A percentile compares a stretch with the other conserved stretches of the same genome.
Conservation (phyloP, 192 early-diverging fungal genomes). For the Backusella sp. region DNA sequence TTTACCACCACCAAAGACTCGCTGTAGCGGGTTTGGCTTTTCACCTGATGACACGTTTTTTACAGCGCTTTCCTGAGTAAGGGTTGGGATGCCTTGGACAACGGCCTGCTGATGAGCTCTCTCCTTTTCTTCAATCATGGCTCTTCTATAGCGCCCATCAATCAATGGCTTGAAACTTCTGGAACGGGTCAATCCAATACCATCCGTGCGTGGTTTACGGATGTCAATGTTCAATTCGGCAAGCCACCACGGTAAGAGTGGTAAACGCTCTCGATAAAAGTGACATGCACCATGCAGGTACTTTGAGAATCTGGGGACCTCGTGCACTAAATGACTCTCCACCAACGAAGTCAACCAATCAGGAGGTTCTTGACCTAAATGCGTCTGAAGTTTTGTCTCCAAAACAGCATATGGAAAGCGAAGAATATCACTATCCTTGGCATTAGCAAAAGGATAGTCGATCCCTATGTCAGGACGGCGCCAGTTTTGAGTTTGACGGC, state of each 20-base stretch:
- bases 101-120: conserved; percentile 1
- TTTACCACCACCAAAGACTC: neutral
- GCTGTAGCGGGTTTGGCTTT: neutral
- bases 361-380: conserved; percentile 65
- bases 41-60: neutral
- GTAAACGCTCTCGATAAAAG: conserved; percentile 30
- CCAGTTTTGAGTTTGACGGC: conserved; percentile 82
- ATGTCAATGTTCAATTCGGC: conserved; percentile 51
- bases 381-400: conserved; percentile 81
- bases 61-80: neutral
- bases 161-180: conserved; percentile 39
- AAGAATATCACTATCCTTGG: conserved; percentile 71
- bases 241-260: conserved; percentile 39
- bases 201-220: conserved; percentile 38
- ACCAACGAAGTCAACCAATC: conserved; percentile 77
- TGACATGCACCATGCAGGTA: conserved; percentile 72
- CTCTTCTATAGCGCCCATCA: conserved; percentile 34
- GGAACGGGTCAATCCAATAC: conserved; percentile 32
- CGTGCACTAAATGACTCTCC: conserved; percentile 71
- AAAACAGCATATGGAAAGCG: conserved; percentile 95
- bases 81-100: neutral
- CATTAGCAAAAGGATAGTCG: conserved; percentile 77
- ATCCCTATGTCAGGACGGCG: conserved; percentile 83
- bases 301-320: conserved; percentile 85
- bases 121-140: conserved; percentile 37